phyloP scores from a whole-genome alignment of 306 rosid genomes.

The Medicago truncatula region MtrunA17r5.0-ANR NC_053044.1:58503501-58504000 shows the following conservation, averaged over 20 bases:
- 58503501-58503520: conserved; percentile 42
- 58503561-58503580: not conserved
- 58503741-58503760: not conserved
- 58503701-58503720: not conserved
- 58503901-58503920: not conserved
- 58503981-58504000: not conserved
- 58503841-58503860: too few relatives aligned
- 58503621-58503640: too few relatives aligned
- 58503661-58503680: too few relatives aligned
- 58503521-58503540: conserved; percentile 3
- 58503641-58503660: too few relatives aligned
- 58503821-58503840: too few relatives aligned
- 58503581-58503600: conserved; percentile 30
- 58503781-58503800: too few relatives aligned
- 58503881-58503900: not conserved
- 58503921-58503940: not conserved
- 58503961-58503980: not conserved
- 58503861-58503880: too few relatives aligned
- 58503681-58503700: too few relatives aligned
- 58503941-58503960: not conserved
- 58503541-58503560: not conserved
- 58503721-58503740: not conserved
- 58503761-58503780: not conserved
- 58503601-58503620: not conserved
- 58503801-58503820: too few relatives aligned